Evolutionary conservation across 768 basidiomycete genomes (phyloP).

Genomic region (Suillus cothurnatus): DNA sequence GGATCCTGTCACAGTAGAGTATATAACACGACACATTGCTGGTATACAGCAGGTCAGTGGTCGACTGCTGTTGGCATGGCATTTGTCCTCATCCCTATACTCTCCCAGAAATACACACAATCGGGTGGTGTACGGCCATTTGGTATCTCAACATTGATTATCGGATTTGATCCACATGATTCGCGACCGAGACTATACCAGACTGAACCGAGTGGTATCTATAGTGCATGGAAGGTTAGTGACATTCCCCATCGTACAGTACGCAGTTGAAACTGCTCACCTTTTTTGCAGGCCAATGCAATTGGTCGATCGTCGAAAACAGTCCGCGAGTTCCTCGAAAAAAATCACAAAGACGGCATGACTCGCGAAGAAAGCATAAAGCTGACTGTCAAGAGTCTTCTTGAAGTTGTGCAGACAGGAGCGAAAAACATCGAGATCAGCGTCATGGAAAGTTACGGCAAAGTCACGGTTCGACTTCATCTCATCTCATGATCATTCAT

Average conservation of each 20-base stretch:
- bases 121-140: constrained; percentile 98
- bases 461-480: constrained; percentile 72
- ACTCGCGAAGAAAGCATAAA: constrained; percentile 90
- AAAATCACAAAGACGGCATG: constrained; percentile 94
- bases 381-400: constrained; percentile 89
- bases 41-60: constrained; percentile 92
- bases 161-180: constrained; percentile 96
- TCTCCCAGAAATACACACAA: constrained; percentile 87
- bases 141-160: constrained; percentile 94
- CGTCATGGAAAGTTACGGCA: constrained; percentile 94
- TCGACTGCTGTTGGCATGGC: neutral
- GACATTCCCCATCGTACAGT: neutral
- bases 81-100: neutral
- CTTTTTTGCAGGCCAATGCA: constrained; percentile 76
- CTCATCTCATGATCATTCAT: neutral
- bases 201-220: constrained; percentile 98
- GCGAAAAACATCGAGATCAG: constrained; percentile 99
- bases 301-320: constrained; percentile 98
- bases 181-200: constrained; percentile 87
- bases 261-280: neutral
- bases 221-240: constrained; percentile 95
- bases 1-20: constrained; percentile 97
- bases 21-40: constrained; percentile 97
- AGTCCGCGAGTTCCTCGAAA: constrained; percentile 97
- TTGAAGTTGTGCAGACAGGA: constrained; percentile 99